Percentiles rank a stretch among this genome's conserved stretches.
phyloP scores from a whole-genome alignment of 1,139 yeast genomes.

The Candida pseudoviswanathii region DNA sequence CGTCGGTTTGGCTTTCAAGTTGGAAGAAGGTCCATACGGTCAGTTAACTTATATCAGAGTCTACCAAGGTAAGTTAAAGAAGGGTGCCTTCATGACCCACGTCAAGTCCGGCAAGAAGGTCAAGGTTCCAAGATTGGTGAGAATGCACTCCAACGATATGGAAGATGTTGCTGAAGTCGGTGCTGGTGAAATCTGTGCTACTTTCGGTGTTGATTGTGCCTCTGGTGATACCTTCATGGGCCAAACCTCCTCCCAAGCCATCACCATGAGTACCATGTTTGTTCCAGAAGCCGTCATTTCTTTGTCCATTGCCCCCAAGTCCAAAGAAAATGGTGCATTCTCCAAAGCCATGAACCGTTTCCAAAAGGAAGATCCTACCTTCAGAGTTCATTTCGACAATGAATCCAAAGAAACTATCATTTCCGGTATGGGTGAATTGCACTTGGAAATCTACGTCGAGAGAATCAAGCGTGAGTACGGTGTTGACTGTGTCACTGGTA shows the following conservation, averaged over 20 bases:
- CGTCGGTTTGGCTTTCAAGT: conserved; percentile 95
- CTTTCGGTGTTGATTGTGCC: conserved; percentile 99
- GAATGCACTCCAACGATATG: conserved; percentile 99
- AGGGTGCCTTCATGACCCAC: conserved; percentile 87
- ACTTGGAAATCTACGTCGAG: conserved; percentile 94
- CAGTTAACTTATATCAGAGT: conserved; percentile 96
- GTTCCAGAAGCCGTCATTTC: conserved; percentile 99
- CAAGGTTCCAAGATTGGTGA: conserved; percentile 91
- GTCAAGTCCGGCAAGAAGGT: conserved; percentile 92
- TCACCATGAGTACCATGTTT: conserved; percentile 96
- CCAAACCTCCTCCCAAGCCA: conserved; percentile 67
- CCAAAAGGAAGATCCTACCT: conserved; percentile 98
- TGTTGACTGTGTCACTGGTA: conserved; percentile 93
- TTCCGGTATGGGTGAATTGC: conserved; percentile 98
- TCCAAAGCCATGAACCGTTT: conserved; percentile 96
- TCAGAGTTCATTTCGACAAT: conserved; percentile 84
- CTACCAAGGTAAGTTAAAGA: conserved; percentile 91
- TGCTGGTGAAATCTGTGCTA: conserved; percentile 99
- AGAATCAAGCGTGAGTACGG: conserved; percentile 97
- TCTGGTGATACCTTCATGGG: conserved; percentile 95
- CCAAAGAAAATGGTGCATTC: conserved; percentile 81
- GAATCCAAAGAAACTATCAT: conserved; percentile 96
- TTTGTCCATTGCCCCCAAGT: conserved; percentile 82
- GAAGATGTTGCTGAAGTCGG: conserved; percentile 95
- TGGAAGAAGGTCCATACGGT: conserved; percentile 98